Conservation (phyloP, 2,329 filamentous ascomycete species). For the Aspergillus sojae region DNA sequence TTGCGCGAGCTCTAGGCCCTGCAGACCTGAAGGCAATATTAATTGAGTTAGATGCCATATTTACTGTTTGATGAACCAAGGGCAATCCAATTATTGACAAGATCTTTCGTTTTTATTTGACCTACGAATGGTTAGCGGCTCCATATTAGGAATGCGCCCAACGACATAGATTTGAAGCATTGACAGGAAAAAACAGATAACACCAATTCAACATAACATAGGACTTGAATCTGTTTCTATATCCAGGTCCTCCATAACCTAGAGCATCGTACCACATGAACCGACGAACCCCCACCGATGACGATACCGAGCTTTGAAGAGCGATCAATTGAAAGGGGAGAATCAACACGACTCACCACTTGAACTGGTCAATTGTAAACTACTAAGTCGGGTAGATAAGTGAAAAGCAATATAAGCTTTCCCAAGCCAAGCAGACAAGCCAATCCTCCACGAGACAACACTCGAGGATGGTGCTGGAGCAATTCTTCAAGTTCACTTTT, state of each 20-base stretch:
- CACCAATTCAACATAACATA: not conserved
- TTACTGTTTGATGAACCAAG: not conserved
- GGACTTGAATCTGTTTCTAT: not conserved
- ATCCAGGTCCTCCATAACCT: not conserved
- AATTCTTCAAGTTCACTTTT: constrained; percentile 5
- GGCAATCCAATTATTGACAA: not conserved
- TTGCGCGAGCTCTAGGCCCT: constrained; percentile 27
- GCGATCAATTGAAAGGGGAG: not conserved
- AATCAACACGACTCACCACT: not conserved
- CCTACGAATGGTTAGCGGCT: not conserved
- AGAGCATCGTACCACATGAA: not conserved
- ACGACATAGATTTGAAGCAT: not conserved
- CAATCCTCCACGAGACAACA: not conserved
- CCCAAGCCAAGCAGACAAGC: not conserved
- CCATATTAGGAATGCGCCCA: not conserved
- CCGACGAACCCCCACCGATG: not conserved
- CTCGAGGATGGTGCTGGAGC: not conserved
- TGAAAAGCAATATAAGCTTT: not conserved
- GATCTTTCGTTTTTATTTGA: not conserved
- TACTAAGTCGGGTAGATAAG: not conserved
- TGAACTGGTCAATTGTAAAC: not conserved
- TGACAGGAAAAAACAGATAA: not conserved
- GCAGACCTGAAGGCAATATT: constrained; percentile 30
- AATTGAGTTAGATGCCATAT: constrained; percentile 27
- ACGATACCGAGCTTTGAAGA: not conserved